Conservation (phyloP, 2,329 filamentous ascomycete genomes). For the Chaetomiaceae sp. region DNA sequence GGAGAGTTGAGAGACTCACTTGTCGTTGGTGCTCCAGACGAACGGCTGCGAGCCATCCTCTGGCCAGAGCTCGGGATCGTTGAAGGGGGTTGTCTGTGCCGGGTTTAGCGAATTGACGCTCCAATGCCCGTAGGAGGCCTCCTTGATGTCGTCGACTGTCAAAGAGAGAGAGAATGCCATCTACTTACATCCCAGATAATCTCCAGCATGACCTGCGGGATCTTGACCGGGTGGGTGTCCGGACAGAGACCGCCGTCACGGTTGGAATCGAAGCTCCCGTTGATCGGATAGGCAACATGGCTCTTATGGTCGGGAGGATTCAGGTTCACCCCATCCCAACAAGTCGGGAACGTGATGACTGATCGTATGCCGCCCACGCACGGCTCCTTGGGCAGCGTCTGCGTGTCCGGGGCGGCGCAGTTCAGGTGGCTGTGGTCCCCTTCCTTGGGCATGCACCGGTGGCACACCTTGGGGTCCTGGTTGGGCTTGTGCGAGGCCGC, state of each 20-base stretch:
- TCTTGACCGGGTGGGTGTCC: conserved; percentile 34
- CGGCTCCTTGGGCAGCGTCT: conserved; percentile 20
- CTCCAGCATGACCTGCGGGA: conserved; percentile 39
- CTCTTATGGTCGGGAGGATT: conserved; percentile 42
- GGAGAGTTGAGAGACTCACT: neutral
- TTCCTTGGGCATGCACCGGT: conserved; percentile 32
- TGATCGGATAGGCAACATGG: conserved; percentile 20
- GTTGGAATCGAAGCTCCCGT: conserved; percentile 3
- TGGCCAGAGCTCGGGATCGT: conserved; percentile 12
- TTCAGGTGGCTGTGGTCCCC: conserved; percentile 15
- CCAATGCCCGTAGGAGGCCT: neutral
- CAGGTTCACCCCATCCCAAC: conserved; percentile 51
- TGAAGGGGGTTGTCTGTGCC: conserved; percentile 8
- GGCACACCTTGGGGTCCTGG: conserved; percentile 31
- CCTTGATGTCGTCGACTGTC: neutral
- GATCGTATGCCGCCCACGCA: conserved; percentile 13
- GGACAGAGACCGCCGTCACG: conserved; percentile 29
- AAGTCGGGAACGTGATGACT: conserved; percentile 37
- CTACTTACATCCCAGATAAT: conserved; percentile 27
- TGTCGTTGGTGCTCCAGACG: conserved; percentile 18
- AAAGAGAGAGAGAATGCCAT: neutral
- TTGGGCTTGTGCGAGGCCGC: conserved; percentile 21
- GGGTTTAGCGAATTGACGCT: neutral
- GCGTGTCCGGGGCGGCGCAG: conserved; percentile 35
- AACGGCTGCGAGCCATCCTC: conserved; percentile 17